Percentiles rank a stretch among this genome's conserved stretches.
phyloP scores from a whole-genome alignment of 352 stramenopile genomes.

The Phytophthora fragariaefolia region DNA sequence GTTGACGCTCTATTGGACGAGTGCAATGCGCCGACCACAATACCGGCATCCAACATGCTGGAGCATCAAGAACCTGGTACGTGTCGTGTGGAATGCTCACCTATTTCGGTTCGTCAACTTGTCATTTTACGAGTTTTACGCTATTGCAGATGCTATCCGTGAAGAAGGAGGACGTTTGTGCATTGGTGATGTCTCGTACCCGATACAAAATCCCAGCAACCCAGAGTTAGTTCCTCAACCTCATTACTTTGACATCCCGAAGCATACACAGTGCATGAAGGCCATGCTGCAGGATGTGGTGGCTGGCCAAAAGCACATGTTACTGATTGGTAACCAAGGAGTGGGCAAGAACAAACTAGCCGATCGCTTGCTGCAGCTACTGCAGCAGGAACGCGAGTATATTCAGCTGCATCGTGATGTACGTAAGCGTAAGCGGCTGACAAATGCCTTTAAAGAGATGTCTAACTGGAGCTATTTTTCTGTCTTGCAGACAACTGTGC shows the following conservation, averaged over 20 bases:
- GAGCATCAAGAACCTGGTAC: conserved; percentile 7
- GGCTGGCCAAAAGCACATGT: conserved; percentile 88
- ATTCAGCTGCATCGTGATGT: conserved; percentile 96
- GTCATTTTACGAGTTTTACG: neutral
- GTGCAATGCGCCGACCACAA: conserved; percentile 39
- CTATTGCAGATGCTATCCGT: conserved; percentile 43
- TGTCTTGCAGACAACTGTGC: conserved; percentile 87
- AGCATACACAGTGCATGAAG: conserved; percentile 88
- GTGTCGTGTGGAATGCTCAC: neutral
- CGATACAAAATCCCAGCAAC: conserved; percentile 52
- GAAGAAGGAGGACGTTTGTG: conserved; percentile 48
- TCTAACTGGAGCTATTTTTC: conserved; percentile 2
- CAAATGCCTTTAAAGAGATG: neutral
- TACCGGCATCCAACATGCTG: neutral
- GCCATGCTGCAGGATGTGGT: conserved; percentile 88
- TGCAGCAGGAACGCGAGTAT: conserved; percentile 96
- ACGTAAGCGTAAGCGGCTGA: conserved; percentile 16
- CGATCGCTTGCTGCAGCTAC: conserved; percentile 89
- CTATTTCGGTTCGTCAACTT: neutral
- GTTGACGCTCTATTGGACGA: conserved; percentile 64
- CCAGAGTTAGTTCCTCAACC: conserved; percentile 89
- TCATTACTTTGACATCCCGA: conserved; percentile 91
- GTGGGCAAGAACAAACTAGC: conserved; percentile 97
- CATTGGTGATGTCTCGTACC: conserved; percentile 73
- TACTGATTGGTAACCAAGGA: conserved; percentile 95